Evolutionary conservation across 2,329 filamentous ascomycete genomes (phyloP).

Genomic region (Aspergillus tubingensis): DNA sequence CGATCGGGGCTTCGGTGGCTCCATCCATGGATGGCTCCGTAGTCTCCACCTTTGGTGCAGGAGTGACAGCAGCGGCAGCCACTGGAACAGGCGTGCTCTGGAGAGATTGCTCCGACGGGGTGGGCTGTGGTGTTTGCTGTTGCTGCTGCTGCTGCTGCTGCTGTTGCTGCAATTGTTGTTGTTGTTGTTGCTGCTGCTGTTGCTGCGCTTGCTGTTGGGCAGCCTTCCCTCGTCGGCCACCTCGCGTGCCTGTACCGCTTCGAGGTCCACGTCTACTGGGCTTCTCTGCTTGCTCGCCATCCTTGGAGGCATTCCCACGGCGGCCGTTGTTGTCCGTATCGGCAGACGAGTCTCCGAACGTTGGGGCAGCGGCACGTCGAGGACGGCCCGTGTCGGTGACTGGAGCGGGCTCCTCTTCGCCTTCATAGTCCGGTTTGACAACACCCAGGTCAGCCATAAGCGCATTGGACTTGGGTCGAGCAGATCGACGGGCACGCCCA

Average conservation of each 20-base stretch:
- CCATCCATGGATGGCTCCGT: constrained; percentile 23
- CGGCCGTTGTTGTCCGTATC: constrained; percentile 37
- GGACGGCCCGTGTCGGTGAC: constrained; percentile 55
- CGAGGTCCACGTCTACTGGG: constrained; percentile 38
- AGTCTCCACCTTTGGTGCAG: constrained; percentile 31
- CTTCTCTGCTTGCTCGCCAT: constrained; percentile 40
- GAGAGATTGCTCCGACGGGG: constrained; percentile 14
- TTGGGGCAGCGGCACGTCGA: constrained; percentile 52
- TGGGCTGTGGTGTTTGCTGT: constrained; percentile 21
- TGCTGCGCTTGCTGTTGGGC: constrained; percentile 32
- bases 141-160: constrained; percentile 22
- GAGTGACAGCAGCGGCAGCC: constrained; percentile 22
- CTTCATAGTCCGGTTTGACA: constrained; percentile 46
- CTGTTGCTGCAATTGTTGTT: constrained; percentile 15
- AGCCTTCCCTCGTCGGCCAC: constrained; percentile 37
- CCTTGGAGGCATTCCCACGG: constrained; percentile 36
- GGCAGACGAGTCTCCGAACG: constrained; percentile 46
- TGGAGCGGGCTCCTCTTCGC: constrained; percentile 46
- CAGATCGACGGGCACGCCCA: constrained; percentile 40
- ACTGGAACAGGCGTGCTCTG: constrained; percentile 5
- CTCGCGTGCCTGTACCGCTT: constrained; percentile 34
- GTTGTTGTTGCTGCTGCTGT: constrained; percentile 21
- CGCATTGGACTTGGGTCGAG: constrained; percentile 50
- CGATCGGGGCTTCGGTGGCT: constrained; percentile 19
- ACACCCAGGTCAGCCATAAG: constrained; percentile 51